phyloP scores from a whole-genome alignment of 805 yeast species.

The Yamadazyma phyllophila region DNA sequence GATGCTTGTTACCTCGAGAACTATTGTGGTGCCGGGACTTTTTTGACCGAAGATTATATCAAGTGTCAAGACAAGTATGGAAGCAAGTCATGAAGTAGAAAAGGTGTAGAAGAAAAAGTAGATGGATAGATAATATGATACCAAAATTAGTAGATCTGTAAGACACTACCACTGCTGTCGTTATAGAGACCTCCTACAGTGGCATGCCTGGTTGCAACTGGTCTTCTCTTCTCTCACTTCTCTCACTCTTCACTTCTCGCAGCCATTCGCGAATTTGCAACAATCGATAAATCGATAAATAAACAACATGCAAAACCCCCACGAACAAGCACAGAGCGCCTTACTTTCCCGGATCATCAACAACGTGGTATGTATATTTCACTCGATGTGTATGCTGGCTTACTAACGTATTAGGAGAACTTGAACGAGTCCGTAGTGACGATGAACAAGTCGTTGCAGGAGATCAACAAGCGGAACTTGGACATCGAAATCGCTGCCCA shows the following conservation, averaged over 20 bases:
- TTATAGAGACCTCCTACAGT: no score
- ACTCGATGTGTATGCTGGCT: not conserved
- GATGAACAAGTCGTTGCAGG: slow-evolving; percentile 58
- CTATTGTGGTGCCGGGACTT: slow-evolving; percentile 18
- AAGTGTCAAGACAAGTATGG: slow-evolving; percentile 6
- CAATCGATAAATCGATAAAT: not conserved
- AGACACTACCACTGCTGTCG: no score
- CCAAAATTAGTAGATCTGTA: no score
- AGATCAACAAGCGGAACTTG: slow-evolving; percentile 63
- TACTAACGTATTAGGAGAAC: slow-evolving; percentile 45
- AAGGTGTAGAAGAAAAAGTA: no score
- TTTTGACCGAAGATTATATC: slow-evolving; percentile 10
- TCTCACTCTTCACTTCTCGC: not conserved
- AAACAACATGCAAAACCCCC: slow-evolving; percentile 70
- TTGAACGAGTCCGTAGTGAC: slow-evolving; percentile 68
- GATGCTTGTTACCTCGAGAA: slow-evolving; percentile 21
- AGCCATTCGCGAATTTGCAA: not conserved
- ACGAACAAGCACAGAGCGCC: slow-evolving; percentile 77
- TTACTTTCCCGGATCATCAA: slow-evolving; percentile 71
- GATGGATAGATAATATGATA: no score
- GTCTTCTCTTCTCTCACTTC: no score
- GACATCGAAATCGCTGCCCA: slow-evolving; percentile 70
- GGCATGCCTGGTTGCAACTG: no score
- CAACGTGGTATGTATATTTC: slow-evolving; percentile 58
- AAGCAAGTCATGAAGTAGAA: no score